Evolutionary conservation across 495 filamentous ascomycete genomes (phyloP).

Genomic region (Penicillium riverlandense): DNA sequence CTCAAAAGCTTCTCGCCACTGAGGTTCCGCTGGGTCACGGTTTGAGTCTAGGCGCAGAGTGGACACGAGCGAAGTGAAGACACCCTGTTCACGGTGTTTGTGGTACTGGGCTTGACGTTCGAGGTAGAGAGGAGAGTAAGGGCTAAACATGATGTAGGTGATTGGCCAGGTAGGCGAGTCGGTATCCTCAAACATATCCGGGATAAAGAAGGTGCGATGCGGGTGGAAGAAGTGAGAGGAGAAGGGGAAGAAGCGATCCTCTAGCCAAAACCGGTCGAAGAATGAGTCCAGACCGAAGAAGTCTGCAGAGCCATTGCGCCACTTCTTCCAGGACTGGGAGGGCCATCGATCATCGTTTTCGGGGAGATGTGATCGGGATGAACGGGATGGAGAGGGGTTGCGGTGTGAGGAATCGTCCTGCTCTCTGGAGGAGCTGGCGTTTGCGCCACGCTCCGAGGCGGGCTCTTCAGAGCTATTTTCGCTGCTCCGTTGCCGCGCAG

Average conservation of each 20-base stretch:
- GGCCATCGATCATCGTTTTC: constrained; percentile 9
- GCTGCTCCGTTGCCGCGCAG: constrained; percentile 10
- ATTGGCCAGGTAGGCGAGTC: constrained; percentile 31
- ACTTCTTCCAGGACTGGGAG: constrained; percentile 1
- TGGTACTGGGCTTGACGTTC: constrained; percentile 30
- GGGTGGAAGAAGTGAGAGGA: constrained; percentile 20
- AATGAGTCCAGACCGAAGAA: constrained; percentile 28
- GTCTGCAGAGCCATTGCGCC: constrained; percentile 10
- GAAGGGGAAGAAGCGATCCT: constrained; percentile 22
- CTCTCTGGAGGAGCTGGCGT: constrained; percentile 1
- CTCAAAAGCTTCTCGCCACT: constrained; percentile 50
- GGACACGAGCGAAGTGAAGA: constrained; percentile 33
- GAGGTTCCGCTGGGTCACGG: constrained; percentile 26
- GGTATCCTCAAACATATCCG: constrained; percentile 22
- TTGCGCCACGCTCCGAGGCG: constrained; percentile 7
- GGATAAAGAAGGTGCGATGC: constrained; percentile 17
- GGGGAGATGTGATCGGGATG: constrained; percentile 8
- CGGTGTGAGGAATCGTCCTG: constrained; percentile 2
- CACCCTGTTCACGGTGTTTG: constrained; percentile 18
- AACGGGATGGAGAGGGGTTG: neutral
- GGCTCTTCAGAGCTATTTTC: constrained; percentile 7
- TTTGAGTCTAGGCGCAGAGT: constrained; percentile 22
- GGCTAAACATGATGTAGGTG: constrained; percentile 34
- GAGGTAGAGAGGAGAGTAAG: constrained; percentile 46
- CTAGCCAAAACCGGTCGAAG: constrained; percentile 26